Conservation (phyloP, 371 early-diverging fungal species). For the Blakeslea trispora region DNA sequence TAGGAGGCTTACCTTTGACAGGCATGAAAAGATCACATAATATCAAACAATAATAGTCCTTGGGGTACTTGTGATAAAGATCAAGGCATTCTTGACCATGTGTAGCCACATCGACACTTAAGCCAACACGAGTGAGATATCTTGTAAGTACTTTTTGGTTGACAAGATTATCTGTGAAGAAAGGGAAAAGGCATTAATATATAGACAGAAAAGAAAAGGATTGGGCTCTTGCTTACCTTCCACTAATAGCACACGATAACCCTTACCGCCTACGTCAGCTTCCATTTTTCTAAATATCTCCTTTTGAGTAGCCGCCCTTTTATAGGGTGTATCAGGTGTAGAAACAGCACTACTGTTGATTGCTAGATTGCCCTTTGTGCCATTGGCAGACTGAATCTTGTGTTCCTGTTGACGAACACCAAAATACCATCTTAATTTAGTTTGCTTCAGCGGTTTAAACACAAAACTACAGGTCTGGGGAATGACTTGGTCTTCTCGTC, state of each 20-base stretch:
- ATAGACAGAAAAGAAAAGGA: too few relatives aligned
- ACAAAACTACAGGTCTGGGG: slow-evolving; percentile 57
- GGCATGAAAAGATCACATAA: slow-evolving; percentile 70
- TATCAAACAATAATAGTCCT: slow-evolving; percentile 51
- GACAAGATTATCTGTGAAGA: slow-evolving; percentile 59
- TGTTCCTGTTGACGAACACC: slow-evolving; percentile 37
- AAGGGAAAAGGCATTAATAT: too few relatives aligned
- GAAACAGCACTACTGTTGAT: slow-evolving; percentile 12
- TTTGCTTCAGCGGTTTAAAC: slow-evolving; percentile 61
- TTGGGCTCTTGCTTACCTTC: too few relatives aligned
- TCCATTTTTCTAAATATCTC: slow-evolving; percentile 59
- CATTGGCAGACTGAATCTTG: slow-evolving; percentile 1
- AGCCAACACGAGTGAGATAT: slow-evolving; percentile 53
- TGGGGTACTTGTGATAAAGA: slow-evolving; percentile 44
- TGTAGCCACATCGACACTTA: slow-evolving; percentile 53
- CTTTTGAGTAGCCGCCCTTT: slow-evolving; percentile 53
- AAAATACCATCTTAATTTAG: slow-evolving; percentile 58
- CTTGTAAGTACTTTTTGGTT: slow-evolving; percentile 63
- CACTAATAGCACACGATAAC: slow-evolving; percentile 49
- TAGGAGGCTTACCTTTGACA: slow-evolving; percentile 52
- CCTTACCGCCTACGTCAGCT: slow-evolving; percentile 54
- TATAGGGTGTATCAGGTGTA: slow-evolving; percentile 49
- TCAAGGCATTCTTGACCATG: slow-evolving; percentile 62
- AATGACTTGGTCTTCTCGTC: slow-evolving; percentile 31
- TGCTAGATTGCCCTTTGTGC: neutral